Evolutionary conservation across 2,329 filamentous ascomycete species (phyloP).

Genomic region (Paramyrothecium sp.): DNA sequence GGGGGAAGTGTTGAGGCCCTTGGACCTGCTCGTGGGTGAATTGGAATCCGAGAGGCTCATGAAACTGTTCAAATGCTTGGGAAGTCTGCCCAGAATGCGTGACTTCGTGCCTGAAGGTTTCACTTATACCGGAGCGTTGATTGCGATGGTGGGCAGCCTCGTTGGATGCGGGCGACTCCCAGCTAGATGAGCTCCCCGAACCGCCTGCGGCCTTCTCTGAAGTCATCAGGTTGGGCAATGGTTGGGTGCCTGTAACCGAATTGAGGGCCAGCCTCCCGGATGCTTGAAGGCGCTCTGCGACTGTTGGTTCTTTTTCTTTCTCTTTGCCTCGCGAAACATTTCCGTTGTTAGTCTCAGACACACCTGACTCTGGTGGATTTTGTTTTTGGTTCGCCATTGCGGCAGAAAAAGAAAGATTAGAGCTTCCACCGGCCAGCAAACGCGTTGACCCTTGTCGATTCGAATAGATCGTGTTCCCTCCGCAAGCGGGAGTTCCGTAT

Average conservation of each 20-base stretch:
- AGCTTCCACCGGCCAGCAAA: too few species aligned
- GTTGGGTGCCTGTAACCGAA: slow-evolving; percentile 16
- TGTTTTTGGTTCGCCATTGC: not conserved
- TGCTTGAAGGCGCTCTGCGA: slow-evolving; percentile 22
- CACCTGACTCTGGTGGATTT: not conserved
- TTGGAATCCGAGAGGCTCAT: slow-evolving; percentile 12
- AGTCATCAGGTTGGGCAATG: slow-evolving; percentile 10
- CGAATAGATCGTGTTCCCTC: not conserved
- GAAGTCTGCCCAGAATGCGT: slow-evolving; percentile 5
- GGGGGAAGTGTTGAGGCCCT: slow-evolving; percentile 1
- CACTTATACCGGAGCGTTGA: not conserved
- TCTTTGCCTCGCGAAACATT: slow-evolving; percentile 8
- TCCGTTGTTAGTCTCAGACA: not conserved
- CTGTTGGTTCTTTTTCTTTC: slow-evolving; percentile 8
- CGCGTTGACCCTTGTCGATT: not conserved
- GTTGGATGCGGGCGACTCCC: too few species aligned
- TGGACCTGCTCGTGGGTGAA: not conserved
- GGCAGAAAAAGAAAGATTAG: not conserved
- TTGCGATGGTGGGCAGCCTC: too few species aligned
- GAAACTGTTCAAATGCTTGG: slow-evolving; percentile 11
- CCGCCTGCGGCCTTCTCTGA: slow-evolving; percentile 15
- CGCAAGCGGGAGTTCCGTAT: not conserved
- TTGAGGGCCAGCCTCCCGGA: slow-evolving; percentile 24
- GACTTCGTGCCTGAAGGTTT: not conserved
- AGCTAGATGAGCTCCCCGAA: not conserved